A percentile compares a stretch with the other conserved stretches of the same genome.
These are phyloP conservation scores for Fusarium heterosporum DNA, from an alignment of 2,329 filamentous ascomycete species.

Conservation along the genomic window DNA sequence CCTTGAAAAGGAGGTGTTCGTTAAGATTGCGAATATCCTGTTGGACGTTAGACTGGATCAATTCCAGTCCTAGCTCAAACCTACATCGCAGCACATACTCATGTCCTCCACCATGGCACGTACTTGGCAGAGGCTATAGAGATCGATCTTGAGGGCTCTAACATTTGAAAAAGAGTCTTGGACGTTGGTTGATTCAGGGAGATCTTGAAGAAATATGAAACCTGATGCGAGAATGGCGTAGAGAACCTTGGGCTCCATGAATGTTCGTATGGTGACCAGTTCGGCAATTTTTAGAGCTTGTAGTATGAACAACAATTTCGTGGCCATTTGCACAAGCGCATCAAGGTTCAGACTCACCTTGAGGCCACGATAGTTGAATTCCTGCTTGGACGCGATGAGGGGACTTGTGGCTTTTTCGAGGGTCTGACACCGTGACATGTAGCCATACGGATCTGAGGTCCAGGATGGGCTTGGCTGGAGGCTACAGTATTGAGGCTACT, in stretches of 20 bases:
- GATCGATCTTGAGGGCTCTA: background rate
- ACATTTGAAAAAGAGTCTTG: slow-evolving; percentile 49
- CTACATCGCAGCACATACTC: slow-evolving; percentile 46
- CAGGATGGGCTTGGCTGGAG: slow-evolving; percentile 35
- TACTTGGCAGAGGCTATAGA: background rate
- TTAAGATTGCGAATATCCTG: slow-evolving; percentile 51
- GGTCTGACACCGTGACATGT: slow-evolving; percentile 46
- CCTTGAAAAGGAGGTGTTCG: slow-evolving; percentile 47
- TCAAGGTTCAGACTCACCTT: slow-evolving; percentile 38
- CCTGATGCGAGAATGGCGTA: no score
- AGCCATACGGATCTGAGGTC: slow-evolving; percentile 42
- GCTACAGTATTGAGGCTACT: slow-evolving; percentile 31
- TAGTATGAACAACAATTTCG: background rate
- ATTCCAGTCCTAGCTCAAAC: background rate
- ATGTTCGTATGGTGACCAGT: slow-evolving; percentile 47
- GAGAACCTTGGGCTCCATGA: slow-evolving; percentile 48
- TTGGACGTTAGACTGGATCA: background rate
- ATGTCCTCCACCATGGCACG: slow-evolving; percentile 42
- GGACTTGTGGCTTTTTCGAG: slow-evolving; percentile 46
- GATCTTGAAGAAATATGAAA: slow-evolving; percentile 11
- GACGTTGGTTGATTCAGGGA: slow-evolving; percentile 44
- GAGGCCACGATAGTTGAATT: slow-evolving; percentile 51
- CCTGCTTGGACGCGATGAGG: slow-evolving; percentile 46
- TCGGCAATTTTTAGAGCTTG: slow-evolving; percentile 46
- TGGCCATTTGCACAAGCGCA: rapidly evolving